phyloP scores from a whole-genome alignment of 2,329 filamentous ascomycete species.

The Ophiobolus disseminans region DNA sequence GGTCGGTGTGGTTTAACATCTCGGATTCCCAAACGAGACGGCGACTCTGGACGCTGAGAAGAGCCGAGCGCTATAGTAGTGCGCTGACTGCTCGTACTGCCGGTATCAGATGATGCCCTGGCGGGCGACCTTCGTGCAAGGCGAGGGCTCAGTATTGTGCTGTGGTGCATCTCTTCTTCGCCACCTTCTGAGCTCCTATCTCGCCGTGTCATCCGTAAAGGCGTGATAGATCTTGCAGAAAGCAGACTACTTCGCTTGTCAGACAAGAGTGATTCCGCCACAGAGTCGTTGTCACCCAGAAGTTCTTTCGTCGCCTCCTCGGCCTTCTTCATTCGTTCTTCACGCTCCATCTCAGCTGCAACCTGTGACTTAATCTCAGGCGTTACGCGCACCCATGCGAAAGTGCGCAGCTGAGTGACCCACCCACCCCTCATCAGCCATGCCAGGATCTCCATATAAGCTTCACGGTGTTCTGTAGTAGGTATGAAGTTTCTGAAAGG shows the following conservation, averaged over 20 bases:
- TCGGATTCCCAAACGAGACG: slow-evolving; percentile 26
- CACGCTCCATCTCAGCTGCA: slow-evolving; percentile 69
- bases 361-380: slow-evolving; percentile 84
- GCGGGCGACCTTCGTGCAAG: slow-evolving; percentile 34
- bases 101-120: slow-evolving; percentile 41
- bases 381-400: slow-evolving; percentile 85
- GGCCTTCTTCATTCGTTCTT: slow-evolving; percentile 40
- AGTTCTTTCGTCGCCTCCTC: slow-evolving; percentile 38
- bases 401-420: slow-evolving; percentile 92
- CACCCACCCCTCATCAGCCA: slow-evolving; percentile 93
- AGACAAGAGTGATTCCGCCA: slow-evolving; percentile 36
- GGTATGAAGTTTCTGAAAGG: slow-evolving; percentile 86
- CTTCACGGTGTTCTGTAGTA: slow-evolving; percentile 82
- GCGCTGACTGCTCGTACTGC: slow-evolving; percentile 44
- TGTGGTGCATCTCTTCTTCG: slow-evolving; percentile 37
- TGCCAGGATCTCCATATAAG: slow-evolving; percentile 88
- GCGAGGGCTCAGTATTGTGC: slow-evolving; percentile 38
- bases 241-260: slow-evolving; percentile 42
- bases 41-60: slow-evolving; percentile 28
- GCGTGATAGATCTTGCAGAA: slow-evolving; percentile 39
- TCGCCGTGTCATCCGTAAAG: slow-evolving; percentile 30
- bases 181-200: slow-evolving; percentile 22
- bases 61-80: slow-evolving; percentile 43
- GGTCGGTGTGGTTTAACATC: slow-evolving; percentile 38
- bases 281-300: slow-evolving; percentile 39